Evolutionary conservation across 352 stramenopile species (phyloP).

Genomic region (Phytophthora cactorum): DNA sequence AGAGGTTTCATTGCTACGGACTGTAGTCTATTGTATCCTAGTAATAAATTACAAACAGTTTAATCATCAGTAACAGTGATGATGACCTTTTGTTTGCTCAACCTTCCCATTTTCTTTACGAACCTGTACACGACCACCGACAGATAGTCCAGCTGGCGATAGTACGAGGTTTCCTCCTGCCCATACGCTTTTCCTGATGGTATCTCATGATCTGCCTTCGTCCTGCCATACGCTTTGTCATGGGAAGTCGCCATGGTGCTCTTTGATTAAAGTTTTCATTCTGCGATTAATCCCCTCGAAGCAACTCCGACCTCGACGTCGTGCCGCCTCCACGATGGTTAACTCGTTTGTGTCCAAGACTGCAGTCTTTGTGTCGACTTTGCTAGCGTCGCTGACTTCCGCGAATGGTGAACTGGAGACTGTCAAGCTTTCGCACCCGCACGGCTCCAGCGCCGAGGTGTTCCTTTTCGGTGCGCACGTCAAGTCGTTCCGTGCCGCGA

Average conservation of each 20-base stretch:
- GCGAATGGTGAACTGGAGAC: constrained; percentile 48
- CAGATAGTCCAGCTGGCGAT: constrained; percentile 3
- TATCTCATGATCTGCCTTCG: constrained; percentile 25
- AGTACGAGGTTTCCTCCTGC: constrained; percentile 12
- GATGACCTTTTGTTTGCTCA: no score
- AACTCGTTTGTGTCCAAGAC: constrained; percentile 29
- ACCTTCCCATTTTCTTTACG: background rate
- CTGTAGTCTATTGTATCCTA: background rate
- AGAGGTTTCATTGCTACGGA: background rate
- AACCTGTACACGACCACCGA: constrained; percentile 5
- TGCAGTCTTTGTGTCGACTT: constrained; percentile 16
- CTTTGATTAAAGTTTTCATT: constrained; percentile 19
- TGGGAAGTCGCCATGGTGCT: constrained; percentile 5
- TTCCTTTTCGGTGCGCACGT: constrained; percentile 82
- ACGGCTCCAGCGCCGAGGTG: constrained; percentile 65
- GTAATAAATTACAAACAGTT: background rate
- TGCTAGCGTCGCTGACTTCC: constrained; percentile 18
- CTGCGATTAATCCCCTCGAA: constrained; percentile 15
- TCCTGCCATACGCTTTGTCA: constrained; percentile 2
- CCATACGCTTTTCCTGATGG: constrained; percentile 16
- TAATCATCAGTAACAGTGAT: no score
- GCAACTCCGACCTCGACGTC: constrained; percentile 1
- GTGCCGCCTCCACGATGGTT: constrained; percentile 15
- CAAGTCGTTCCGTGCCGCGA: constrained; percentile 55
- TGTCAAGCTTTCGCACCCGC: constrained; percentile 59